phyloP scores from a whole-genome alignment of 305 asterid genomes.

The Fraxinus albicans region DNA sequence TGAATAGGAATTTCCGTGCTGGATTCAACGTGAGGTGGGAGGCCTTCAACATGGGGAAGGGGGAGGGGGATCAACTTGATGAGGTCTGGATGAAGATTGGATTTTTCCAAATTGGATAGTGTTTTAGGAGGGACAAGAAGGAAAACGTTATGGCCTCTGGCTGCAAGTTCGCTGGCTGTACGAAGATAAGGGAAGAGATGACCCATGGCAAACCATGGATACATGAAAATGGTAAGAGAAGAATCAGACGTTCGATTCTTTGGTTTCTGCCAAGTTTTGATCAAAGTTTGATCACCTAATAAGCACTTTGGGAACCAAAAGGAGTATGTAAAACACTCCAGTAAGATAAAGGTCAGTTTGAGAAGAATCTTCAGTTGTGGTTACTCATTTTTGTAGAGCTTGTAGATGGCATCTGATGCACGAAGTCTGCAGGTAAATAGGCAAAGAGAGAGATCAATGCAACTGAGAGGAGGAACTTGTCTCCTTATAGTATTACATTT shows the following conservation, averaged over 20 bases:
- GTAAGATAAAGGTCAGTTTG: too few species aligned
- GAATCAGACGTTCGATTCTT: slow-evolving; percentile 8
- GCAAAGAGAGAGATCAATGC: too few species aligned
- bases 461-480: too few species aligned
- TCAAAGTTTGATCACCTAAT: too few species aligned
- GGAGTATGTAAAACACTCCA: too few species aligned
- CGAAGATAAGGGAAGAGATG: slow-evolving; percentile 66
- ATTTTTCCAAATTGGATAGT: slow-evolving; percentile 38
- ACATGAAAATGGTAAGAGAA: slow-evolving; percentile 41
- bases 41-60: slow-evolving; percentile 58
- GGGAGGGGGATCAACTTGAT: slow-evolving; percentile 45
- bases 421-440: too few species aligned
- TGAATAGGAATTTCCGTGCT: slow-evolving; percentile 49
- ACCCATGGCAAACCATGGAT: slow-evolving; percentile 77
- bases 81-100: slow-evolving; percentile 48
- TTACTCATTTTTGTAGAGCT: too few species aligned
- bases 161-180: slow-evolving; percentile 65
- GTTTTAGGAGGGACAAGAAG: slow-evolving; percentile 53
- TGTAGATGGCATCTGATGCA: too few species aligned
- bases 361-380: too few species aligned
- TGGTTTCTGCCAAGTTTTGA: too few species aligned
- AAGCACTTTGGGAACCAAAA: too few species aligned
- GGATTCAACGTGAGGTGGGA: slow-evolving; percentile 55
- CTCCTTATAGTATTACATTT: too few species aligned
- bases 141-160: slow-evolving; percentile 54